Evolutionary conservation across 106 monocot genomes (phyloP).

Genomic region (Hemerocallis citrina): DNA sequence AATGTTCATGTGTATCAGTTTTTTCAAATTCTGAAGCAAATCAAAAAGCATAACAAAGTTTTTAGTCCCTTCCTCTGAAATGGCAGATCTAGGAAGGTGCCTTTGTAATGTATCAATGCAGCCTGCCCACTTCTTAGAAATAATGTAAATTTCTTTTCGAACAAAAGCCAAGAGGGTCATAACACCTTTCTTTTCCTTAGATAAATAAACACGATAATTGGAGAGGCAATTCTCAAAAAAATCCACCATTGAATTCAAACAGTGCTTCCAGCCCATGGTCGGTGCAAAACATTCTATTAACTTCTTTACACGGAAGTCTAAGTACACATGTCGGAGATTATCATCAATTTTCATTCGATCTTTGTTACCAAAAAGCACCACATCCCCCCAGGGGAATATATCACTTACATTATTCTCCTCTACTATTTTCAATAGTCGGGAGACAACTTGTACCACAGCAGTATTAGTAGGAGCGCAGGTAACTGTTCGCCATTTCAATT

Average conservation of each 20-base stretch:
- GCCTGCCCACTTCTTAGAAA: background rate
- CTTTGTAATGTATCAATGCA: constrained; percentile 7
- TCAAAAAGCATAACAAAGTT: background rate
- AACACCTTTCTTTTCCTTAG: background rate
- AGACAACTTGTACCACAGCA: constrained; percentile 40
- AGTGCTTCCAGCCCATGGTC: constrained; percentile 26
- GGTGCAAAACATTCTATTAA: constrained; percentile 31
- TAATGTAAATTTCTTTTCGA: constrained; percentile 7
- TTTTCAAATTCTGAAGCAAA: constrained; percentile 1
- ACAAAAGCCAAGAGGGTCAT: constrained; percentile 12
- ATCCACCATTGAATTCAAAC: constrained; percentile 15
- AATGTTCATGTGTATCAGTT: background rate
- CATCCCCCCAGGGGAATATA: constrained; percentile 19
- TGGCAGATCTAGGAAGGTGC: constrained; percentile 12
- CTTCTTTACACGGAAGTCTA: constrained; percentile 26
- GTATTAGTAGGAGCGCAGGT: constrained; percentile 69
- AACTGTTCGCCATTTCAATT: constrained; percentile 24
- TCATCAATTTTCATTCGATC: constrained; percentile 39
- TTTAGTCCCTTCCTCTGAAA: background rate
- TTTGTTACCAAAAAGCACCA: constrained; percentile 36
- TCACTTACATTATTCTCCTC: background rate
- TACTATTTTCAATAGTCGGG: constrained; percentile 23
- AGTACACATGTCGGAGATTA: constrained; percentile 33
- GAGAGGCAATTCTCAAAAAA: constrained; percentile 22
- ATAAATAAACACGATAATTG: constrained; percentile 16